These are phyloP conservation scores for Leucosporidium scottii DNA, from an alignment of 768 basidiomycete species.

Conservation along the genomic window DNA sequence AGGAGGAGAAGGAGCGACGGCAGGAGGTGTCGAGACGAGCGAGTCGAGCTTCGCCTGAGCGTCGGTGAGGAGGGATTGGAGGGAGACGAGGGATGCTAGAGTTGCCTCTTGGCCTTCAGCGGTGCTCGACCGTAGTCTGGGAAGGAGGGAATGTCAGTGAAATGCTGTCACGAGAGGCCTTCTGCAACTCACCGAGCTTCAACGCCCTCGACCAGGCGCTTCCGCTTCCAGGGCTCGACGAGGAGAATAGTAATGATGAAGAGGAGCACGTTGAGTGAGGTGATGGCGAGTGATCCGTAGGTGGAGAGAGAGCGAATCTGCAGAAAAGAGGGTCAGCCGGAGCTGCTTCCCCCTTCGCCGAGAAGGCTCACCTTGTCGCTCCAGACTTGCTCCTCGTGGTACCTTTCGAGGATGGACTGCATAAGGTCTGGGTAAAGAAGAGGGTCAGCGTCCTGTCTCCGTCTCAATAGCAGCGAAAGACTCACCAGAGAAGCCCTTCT, in stretches of 20 bases:
- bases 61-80: constrained; percentile 17
- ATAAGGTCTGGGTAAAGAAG: constrained; percentile 55
- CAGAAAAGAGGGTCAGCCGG: too few relatives aligned
- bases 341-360: neutral
- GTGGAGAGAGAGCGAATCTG: constrained; percentile 84
- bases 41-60: constrained; percentile 24
- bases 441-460: neutral
- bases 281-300: constrained; percentile 77
- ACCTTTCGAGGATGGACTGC: constrained; percentile 72
- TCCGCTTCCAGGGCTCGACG: constrained; percentile 95
- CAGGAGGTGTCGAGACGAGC: neutral
- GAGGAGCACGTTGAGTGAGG: constrained; percentile 80
- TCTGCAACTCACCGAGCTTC: constrained; percentile 50
- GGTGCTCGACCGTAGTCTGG: constrained; percentile 16
- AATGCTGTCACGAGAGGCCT: too few relatives aligned
- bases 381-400: constrained; percentile 99
- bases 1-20: neutral
- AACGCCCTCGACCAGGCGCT: constrained; percentile 75
- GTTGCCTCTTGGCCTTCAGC: constrained; percentile 20
- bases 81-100: constrained; percentile 6
- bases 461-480: neutral
- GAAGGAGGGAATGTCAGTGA: neutral
- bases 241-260: constrained; percentile 82
- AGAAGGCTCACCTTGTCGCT: constrained; percentile 62
- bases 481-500: constrained; percentile 61